phyloP scores from a whole-genome alignment of 164 flowering plant genomes.

The Nymphaea colorata region DNA sequence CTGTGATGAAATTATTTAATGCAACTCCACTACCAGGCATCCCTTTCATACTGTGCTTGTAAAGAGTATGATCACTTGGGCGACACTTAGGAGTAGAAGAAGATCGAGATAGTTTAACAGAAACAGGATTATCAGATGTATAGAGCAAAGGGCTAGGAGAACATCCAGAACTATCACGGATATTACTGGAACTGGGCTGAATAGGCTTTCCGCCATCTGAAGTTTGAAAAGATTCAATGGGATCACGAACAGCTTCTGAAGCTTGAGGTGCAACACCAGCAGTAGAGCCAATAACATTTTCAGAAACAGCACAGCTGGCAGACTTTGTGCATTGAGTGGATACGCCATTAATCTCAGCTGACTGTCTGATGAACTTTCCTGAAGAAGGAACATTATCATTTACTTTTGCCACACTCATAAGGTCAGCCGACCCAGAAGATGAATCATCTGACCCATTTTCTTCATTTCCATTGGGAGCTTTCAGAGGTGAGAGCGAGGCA shows the following conservation, averaged over 20 bases:
- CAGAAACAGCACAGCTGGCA: constrained; percentile 5
- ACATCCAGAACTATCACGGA: constrained; percentile 12
- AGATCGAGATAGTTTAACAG: not conserved
- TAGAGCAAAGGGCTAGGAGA: not conserved
- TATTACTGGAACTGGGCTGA: constrained; percentile 10
- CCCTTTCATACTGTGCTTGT: not conserved
- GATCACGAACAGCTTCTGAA: constrained; percentile 25
- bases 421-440: constrained; percentile 14
- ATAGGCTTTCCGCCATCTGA: constrained; percentile 11
- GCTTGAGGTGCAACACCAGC: constrained; percentile 23
- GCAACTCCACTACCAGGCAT: too few relatives aligned
- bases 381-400: constrained; percentile 14
- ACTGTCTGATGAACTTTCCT: constrained; percentile 9
- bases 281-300: constrained; percentile 12
- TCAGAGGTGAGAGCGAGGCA: constrained; percentile 8
- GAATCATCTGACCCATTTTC: constrained; percentile 12
- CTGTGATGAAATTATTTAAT: too few relatives aligned
- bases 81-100: not conserved
- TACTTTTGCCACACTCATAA: constrained; percentile 16
- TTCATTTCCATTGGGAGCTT: constrained; percentile 2
- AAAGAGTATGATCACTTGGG: not conserved
- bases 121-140: not conserved
- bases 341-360: not conserved
- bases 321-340: not conserved
- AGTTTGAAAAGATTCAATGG: constrained; percentile 7